Percentiles rank a stretch among this genome's conserved stretches.
Evolutionary conservation across 1,284 basidiomycete species (phyloP).

Genomic region (Ustanciosporium gigantosporum): DNA sequence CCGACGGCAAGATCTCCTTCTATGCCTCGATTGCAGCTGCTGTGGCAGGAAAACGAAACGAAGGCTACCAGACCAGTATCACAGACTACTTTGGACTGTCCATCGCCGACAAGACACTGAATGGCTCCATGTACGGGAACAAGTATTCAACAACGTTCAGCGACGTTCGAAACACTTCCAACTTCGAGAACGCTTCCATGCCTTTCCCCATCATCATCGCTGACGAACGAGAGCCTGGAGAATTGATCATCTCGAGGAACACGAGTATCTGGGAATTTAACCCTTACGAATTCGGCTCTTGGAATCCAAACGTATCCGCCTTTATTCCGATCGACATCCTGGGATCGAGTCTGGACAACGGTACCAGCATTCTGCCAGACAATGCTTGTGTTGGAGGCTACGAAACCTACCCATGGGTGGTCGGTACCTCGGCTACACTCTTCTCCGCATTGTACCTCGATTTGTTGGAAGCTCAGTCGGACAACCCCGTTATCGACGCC

Average conservation of each 20-base stretch:
- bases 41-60: constrained; percentile 44
- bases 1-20: constrained; percentile 61
- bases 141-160: constrained; percentile 48
- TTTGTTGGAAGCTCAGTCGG: constrained; percentile 29
- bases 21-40: constrained; percentile 60
- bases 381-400: constrained; percentile 45
- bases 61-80: constrained; percentile 38
- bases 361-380: constrained; percentile 17
- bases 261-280: constrained; percentile 64
- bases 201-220: constrained; percentile 64
- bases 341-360: constrained; percentile 47
- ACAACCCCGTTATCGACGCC: constrained; percentile 24
- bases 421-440: constrained; percentile 58
- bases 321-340: constrained; percentile 57
- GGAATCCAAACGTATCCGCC: constrained; percentile 59
- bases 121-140: constrained; percentile 42
- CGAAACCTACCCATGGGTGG: constrained; percentile 50
- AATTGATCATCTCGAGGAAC: constrained; percentile 62
- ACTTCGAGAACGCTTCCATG: constrained; percentile 40
- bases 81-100: constrained; percentile 58
- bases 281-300: constrained; percentile 64
- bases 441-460: constrained; percentile 61
- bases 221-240: constrained; percentile 63
- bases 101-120: constrained; percentile 52
- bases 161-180: constrained; percentile 48